Base-by-base conservation (phyloP, 2,329 filamentous ascomycete species). In the Fusarium sp. region DNA sequence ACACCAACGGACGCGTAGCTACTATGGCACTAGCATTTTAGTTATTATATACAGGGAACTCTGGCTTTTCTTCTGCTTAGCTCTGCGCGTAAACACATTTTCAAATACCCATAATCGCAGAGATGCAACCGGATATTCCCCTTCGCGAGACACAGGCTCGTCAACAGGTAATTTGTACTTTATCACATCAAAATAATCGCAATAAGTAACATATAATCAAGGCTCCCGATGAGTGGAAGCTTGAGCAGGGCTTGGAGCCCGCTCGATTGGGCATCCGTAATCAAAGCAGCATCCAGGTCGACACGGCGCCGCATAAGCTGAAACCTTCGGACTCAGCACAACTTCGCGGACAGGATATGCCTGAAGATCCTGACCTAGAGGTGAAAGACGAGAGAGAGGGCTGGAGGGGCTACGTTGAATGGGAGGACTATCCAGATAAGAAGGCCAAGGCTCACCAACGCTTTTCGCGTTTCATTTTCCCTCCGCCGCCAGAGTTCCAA, bases 351-450 rank as follows among this genome's bases (percentile, higher is more conserved):
- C 1, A 35, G 0, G 29, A 32, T 7, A 26, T 39, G 11, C 34
- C 80, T 1, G 79, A 76, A 3, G 69, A 82, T 46, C 74, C 55
- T 0, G 53, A 69, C 2, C 63, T 64, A 3, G 64, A 73, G 5
- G 73, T 72, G 2, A 28, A 51, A 6, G 36, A 38, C 8, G 73
- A 75, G 41, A 50, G 71, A 1, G 69, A 74, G 3, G 75, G 75
- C 0, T 78, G 74, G 72, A 74, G 8, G 13, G 70, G 85, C 2
- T 91, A 89, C 58, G 79, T 91, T 7, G 88, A 90, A 67, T 90
- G 87, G 88, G 88, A 90, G 70, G 81, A 85, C 12, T 88, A 90
- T 49, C 88, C 88, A 0, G 85, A 89, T 41, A 91, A 90, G 73
- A 89, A 88, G 68, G 80, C 78, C 26, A 76, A 81, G 42, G 88